Evolutionary conservation across 306 rosid genomes (phyloP).

Genomic region (Lithocarpus polystachyus): DNA sequence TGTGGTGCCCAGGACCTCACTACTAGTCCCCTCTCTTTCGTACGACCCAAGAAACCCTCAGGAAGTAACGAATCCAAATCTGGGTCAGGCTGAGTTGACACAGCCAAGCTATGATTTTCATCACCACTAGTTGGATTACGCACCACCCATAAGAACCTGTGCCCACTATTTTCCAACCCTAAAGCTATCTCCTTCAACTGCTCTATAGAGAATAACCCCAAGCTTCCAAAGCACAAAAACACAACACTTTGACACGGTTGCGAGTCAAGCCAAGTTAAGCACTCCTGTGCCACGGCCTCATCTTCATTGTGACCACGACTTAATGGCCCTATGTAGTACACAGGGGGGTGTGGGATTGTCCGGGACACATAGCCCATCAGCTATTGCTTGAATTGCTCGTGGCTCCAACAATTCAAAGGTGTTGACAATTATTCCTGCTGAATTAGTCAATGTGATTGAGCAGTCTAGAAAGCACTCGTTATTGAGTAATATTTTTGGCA

Average conservation of each 20-base stretch:
- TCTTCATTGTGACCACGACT: not conserved
- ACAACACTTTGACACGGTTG: constrained; percentile 56
- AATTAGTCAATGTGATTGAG: constrained; percentile 8
- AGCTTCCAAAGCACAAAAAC: constrained; percentile 17
- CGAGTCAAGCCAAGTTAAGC: constrained; percentile 46
- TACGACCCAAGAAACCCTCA: no score
- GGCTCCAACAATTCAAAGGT: constrained; percentile 39
- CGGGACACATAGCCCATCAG: constrained; percentile 29
- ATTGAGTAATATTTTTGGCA: constrained; percentile 25
- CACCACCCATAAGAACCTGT: not conserved
- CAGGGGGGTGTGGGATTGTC: constrained; percentile 16
- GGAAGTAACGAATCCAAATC: no score
- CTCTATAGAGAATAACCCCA: no score
- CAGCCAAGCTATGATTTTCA: no score
- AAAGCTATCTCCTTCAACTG: no score
- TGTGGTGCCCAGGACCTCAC: no score
- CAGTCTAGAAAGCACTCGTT: constrained; percentile 5
- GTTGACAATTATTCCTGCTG: constrained; percentile 35
- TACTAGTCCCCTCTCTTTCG: no score
- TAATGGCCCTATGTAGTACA: constrained; percentile 43
- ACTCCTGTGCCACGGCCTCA: constrained; percentile 5
- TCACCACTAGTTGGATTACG: no score
- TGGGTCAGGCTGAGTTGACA: no score
- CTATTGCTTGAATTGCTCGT: constrained; percentile 15
- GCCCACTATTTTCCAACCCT: constrained; percentile 20